Evolutionary conservation across 73 alveolate species (phyloP).

Genomic region (Paramecium sexaurelia): DNA sequence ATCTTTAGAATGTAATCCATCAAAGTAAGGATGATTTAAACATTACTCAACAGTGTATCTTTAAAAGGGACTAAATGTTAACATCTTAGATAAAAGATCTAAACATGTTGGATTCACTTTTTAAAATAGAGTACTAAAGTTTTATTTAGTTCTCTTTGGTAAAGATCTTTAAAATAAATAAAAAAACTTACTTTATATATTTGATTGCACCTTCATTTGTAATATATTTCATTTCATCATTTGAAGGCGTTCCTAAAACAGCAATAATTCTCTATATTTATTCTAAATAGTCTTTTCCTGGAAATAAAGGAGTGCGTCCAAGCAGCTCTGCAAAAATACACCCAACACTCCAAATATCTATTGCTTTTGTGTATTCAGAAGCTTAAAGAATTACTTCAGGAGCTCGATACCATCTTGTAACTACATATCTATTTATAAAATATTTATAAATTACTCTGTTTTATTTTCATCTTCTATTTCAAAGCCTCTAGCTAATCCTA

Average conservation of each 20-base stretch:
- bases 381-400: slow-evolving; percentile 94
- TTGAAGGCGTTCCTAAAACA: slow-evolving; percentile 92
- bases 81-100: slow-evolving; percentile 93
- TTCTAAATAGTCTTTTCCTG: slow-evolving; percentile 92
- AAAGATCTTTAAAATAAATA: slow-evolving; percentile 69
- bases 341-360: slow-evolving; percentile 93
- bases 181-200: slow-evolving; percentile 76
- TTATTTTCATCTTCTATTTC: slow-evolving; percentile 70
- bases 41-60: slow-evolving; percentile 90
- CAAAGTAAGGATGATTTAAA: slow-evolving; percentile 91
- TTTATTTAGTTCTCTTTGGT: slow-evolving; percentile 82
- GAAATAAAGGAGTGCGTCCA: slow-evolving; percentile 90
- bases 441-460: slow-evolving; percentile 55
- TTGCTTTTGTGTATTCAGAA: slow-evolving; percentile 84
- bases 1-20: slow-evolving; percentile 88
- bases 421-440: slow-evolving; percentile 79
- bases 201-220: slow-evolving; percentile 89
- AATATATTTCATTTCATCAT: slow-evolving; percentile 84
- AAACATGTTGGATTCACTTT: slow-evolving; percentile 86
- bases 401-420: slow-evolving; percentile 96
- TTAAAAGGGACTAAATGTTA: slow-evolving; percentile 84
- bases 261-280: slow-evolving; percentile 87
- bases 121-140: slow-evolving; percentile 85
- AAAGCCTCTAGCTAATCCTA: slow-evolving; percentile 87
- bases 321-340: slow-evolving; percentile 87